phyloP scores from a whole-genome alignment of 2,329 filamentous ascomycete species.

The Helminthosporium solani region DNA sequence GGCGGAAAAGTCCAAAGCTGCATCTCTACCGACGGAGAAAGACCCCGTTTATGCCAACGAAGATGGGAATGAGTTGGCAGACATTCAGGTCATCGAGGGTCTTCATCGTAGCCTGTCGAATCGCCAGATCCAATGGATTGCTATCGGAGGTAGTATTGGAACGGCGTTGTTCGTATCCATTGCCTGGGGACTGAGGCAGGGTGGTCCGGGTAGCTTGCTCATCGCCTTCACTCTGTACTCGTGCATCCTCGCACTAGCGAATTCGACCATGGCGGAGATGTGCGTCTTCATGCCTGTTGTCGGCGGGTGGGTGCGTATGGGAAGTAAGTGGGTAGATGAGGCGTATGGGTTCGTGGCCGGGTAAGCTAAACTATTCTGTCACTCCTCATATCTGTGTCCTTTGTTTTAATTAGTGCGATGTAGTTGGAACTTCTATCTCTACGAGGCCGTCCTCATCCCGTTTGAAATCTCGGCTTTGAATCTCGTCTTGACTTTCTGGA shows the following conservation, averaged over 20 bases:
- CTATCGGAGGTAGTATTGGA: constrained; percentile 29
- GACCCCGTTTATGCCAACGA: not conserved
- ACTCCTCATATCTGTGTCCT: not conserved
- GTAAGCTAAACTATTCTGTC: not conserved
- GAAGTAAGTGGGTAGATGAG: constrained; percentile 63
- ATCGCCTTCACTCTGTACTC: constrained; percentile 58
- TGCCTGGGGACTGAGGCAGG: constrained; percentile 50
- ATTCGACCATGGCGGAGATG: constrained; percentile 65
- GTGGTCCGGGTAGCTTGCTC: constrained; percentile 53
- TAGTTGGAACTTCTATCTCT: constrained; percentile 15
- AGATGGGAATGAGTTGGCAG: not conserved
- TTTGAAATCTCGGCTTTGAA: constrained; percentile 46
- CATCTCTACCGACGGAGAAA: not conserved
- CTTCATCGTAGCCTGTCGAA: constrained; percentile 13
- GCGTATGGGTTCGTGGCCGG: constrained; percentile 58
- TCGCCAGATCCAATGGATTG: constrained; percentile 32
- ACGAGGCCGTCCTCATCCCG: constrained; percentile 47
- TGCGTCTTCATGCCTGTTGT: constrained; percentile 59
- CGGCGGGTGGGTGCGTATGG: constrained; percentile 61
- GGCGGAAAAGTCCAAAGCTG: not conserved
- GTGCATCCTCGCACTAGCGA: constrained; percentile 56
- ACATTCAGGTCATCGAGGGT: constrained; percentile 3
- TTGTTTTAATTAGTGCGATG: not conserved
- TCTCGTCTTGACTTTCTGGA: constrained; percentile 16
- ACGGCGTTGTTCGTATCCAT: constrained; percentile 58